Evolutionary conservation across 2,329 filamentous ascomycete genomes (phyloP), one percentile per base, ranked within the genome.

Genomic region (Coniella lustricola): DNA sequence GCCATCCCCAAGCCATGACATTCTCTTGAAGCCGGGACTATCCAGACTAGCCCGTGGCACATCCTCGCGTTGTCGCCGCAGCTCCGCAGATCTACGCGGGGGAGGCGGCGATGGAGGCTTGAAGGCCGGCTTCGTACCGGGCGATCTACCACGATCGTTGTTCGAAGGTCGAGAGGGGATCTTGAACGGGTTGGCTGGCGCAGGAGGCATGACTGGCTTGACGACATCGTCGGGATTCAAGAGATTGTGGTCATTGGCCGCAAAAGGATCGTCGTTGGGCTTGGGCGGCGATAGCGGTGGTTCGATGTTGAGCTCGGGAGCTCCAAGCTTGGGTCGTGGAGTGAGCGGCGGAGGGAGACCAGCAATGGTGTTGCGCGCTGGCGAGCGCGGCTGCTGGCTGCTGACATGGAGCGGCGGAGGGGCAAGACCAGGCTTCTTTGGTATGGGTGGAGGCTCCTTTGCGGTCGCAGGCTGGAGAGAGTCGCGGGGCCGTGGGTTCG

Each of bases 231-330:
- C 72, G 13, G 75, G 69, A 47, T 73, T 72, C 7, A 80, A 60
- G 55, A 71, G 73, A n/a, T 62, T 62, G 35, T 69, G 66, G 14
- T 77, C 73, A 32, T 63, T 64, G 9, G 63, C 54, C 12, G 64
- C 57, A 7, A 68, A 46, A 33, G 60, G 61, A 18, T 64, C 57
- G 16, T 62, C 54, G 38, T 63, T 67, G 41, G 60, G 63, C 54
- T 81, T 84, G 1, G 81, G 77, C 0, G 85, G 84, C 10, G 85
- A 88, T 44, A 76, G 76, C 4, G 86, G 86, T 37, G 85, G 84
- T 47, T 87, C 76, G 40, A 90, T 70, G 4, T 75, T 79, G 50
- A 90, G 79, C 29, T 82, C 74, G 16, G 87, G 85, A 38, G 50
- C 50, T 25, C 82, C 76, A n/a, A 65, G 64, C 16, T 64, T 54